Conservation (phyloP, 179 eudicot genomes). For the Spergularia azorica region DNA sequence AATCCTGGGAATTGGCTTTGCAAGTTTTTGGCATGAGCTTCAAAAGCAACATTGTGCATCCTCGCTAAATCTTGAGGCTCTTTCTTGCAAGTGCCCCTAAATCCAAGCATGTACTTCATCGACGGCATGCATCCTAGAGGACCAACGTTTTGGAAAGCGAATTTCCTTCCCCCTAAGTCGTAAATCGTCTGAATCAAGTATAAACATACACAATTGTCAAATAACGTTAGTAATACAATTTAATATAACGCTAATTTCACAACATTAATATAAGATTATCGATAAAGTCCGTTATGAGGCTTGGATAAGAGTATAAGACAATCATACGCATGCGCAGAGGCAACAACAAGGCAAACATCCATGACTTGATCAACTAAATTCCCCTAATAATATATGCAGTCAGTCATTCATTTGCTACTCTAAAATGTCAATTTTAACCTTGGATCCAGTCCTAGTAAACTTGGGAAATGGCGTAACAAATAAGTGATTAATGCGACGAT, state of each 20-base stretch:
- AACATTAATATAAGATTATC: neutral
- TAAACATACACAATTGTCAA: too few relatives aligned
- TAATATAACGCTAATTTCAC: too few relatives aligned
- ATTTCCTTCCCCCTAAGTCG: slow-evolving; percentile 46
- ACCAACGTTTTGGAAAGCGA: slow-evolving; percentile 49
- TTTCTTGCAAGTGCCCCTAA: slow-evolving; percentile 33
- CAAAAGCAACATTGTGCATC: slow-evolving; percentile 39
- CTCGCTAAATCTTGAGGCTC: slow-evolving; percentile 37
- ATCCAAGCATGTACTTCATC: slow-evolving; percentile 34
- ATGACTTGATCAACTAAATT: neutral
- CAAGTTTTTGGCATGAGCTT: slow-evolving; percentile 14
- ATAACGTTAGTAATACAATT: too few relatives aligned
- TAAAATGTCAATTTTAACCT: neutral
- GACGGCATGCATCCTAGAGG: slow-evolving; percentile 53
- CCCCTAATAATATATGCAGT: too few relatives aligned
- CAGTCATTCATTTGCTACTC: too few relatives aligned
- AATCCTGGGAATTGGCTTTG: slow-evolving; percentile 35
- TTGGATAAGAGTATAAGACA: neutral
- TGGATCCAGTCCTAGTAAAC: neutral
- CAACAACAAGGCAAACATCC: neutral
- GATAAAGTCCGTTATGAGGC: neutral
- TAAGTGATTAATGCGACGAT: neutral
- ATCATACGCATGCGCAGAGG: neutral
- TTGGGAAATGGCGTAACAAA: neutral
- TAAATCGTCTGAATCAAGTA: slow-evolving; percentile 38